phyloP scores from a whole-genome alignment of 352 stramenopile species.

The Phytopythium delawarense region DNA sequence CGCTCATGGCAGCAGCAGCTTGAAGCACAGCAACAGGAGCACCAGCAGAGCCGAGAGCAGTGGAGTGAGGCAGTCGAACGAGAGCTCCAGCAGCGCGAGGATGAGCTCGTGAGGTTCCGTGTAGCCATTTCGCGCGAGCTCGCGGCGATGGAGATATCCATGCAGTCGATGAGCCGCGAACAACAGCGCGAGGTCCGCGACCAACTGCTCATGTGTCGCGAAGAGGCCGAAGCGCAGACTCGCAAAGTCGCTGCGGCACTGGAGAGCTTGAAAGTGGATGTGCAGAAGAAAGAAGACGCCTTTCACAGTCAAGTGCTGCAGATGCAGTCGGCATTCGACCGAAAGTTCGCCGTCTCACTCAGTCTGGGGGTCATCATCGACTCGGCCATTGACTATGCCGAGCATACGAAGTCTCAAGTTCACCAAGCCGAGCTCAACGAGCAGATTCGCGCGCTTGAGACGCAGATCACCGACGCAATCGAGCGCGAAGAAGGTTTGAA shows the following conservation, averaged over 20 bases:
- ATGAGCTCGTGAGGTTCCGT: slow-evolving; percentile 29
- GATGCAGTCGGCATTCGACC: slow-evolving; percentile 8
- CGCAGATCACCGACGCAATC: slow-evolving; percentile 17
- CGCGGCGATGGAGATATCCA: neutral
- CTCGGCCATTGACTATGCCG: slow-evolving; percentile 37
- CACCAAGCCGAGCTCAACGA: slow-evolving; percentile 21
- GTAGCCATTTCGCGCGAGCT: slow-evolving; percentile 20
- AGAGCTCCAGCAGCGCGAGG: slow-evolving; percentile 40
- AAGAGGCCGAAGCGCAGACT: slow-evolving; percentile 30
- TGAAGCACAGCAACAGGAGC: slow-evolving; percentile 13
- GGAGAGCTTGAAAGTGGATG: slow-evolving; percentile 9
- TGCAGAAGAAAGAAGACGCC: slow-evolving; percentile 17
- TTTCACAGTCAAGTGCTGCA: slow-evolving; percentile 12
- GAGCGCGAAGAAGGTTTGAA: slow-evolving; percentile 32
- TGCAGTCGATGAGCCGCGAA: neutral
- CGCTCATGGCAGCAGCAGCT: slow-evolving; percentile 12
- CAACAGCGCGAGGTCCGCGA: slow-evolving; percentile 20
- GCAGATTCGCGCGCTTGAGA: slow-evolving; percentile 32
- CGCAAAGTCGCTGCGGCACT: neutral
- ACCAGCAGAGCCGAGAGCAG: slow-evolving; percentile 17
- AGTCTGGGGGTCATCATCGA: slow-evolving; percentile 37
- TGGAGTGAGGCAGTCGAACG: slow-evolving; percentile 39
- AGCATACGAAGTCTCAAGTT: slow-evolving; percentile 15
- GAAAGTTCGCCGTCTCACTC: slow-evolving; percentile 16
- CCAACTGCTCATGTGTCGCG: slow-evolving; percentile 34